Base-by-base conservation (phyloP, 192 early-diverging fungal genomes). In the Mortierella hygrophila region DNA sequence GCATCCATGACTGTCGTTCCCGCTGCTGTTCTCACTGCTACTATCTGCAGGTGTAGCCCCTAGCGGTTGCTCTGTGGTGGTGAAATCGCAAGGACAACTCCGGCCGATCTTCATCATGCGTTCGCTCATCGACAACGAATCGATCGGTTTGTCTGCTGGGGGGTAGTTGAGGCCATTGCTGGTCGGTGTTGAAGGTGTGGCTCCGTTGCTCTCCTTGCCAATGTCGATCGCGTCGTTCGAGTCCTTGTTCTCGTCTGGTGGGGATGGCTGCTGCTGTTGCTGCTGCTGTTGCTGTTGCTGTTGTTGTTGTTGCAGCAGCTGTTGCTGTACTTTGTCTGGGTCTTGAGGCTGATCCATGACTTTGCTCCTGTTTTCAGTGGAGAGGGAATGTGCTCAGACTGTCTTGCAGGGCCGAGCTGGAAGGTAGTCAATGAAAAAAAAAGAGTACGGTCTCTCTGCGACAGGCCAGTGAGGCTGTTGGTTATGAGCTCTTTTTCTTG, bases 91-190 rank as follows among this genome's bases (percentile, higher is more conserved):
- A 0, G 91, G 82, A 52, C 89, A 83, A 55, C 90, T 85, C 37
- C 90, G 83, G 16, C 85, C 92, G 68, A 92, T 85, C 54, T 90
- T 90, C 44, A 90, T 47, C 55, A 90, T 80, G 54, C 90, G 90
- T 70, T 91, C 91, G 44, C 82, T 76, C 72, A 86, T 72, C 2
- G 87, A 77, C 7, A 89, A 72, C 20, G 73, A 68, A 20, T 85
- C 78, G 23, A 87, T 29, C 2, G 80, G 32, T 52, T 88, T 91
- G 23, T 77, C 74, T 41, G 83, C 82, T 38, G 91, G 86, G 44
- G 88, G 89, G 35, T 89, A 90, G 57, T 55, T 82, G 52, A 82
- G 37, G 46, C 74, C 81, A 74, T 76, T 82, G 35, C 75, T 29
- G 20, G 70, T 26, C 21, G 75, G 55, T 16, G 81, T 72, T 35